phyloP scores from a whole-genome alignment of 768 basidiomycete genomes.

The Boletus sensibilis region DNA sequence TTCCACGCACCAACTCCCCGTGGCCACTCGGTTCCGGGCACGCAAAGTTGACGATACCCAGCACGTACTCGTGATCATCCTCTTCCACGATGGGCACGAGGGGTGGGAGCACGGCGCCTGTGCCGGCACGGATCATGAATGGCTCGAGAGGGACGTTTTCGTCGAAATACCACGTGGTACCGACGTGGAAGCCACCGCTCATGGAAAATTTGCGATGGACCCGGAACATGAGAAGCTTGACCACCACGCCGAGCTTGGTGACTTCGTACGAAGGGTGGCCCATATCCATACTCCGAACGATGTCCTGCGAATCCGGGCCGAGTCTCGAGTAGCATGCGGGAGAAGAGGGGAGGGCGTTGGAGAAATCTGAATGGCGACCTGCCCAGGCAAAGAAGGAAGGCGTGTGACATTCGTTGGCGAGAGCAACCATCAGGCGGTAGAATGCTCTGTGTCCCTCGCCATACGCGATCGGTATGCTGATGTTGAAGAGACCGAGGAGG shows the following conservation, averaged over 20 bases:
- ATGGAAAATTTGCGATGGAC: slow-evolving; percentile 5
- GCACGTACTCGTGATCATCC: neutral
- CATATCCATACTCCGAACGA: neutral
- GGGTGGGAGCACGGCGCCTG: slow-evolving; percentile 3
- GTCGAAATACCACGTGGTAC: slow-evolving; percentile 5
- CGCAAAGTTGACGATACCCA: slow-evolving; percentile 8
- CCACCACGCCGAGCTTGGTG: slow-evolving; percentile 14
- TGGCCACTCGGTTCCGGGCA: neutral
- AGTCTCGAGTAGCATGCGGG: slow-evolving; percentile 7
- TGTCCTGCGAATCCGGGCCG: neutral
- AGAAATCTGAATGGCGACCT: slow-evolving; percentile 6
- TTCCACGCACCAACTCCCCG: neutral
- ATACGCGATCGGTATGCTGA: slow-evolving; percentile 12
- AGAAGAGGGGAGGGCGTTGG: slow-evolving; percentile 9
- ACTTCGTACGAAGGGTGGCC: slow-evolving; percentile 14
- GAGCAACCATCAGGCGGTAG: slow-evolving; percentile 12
- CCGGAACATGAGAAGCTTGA: slow-evolving; percentile 9
- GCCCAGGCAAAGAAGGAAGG: slow-evolving; percentile 16
- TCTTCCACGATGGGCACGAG: neutral
- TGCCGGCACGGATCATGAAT: slow-evolving; percentile 4
- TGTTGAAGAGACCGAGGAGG: slow-evolving; percentile 11
- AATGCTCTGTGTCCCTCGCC: slow-evolving; percentile 10
- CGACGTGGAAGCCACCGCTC: slow-evolving; percentile 3
- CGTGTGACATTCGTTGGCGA: slow-evolving; percentile 6
- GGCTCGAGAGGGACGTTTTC: neutral